Evolutionary conservation across 257 asterid species (phyloP), one percentile per base, ranked within the genome.

Genomic region (Marsdenia floribunda): DNA sequence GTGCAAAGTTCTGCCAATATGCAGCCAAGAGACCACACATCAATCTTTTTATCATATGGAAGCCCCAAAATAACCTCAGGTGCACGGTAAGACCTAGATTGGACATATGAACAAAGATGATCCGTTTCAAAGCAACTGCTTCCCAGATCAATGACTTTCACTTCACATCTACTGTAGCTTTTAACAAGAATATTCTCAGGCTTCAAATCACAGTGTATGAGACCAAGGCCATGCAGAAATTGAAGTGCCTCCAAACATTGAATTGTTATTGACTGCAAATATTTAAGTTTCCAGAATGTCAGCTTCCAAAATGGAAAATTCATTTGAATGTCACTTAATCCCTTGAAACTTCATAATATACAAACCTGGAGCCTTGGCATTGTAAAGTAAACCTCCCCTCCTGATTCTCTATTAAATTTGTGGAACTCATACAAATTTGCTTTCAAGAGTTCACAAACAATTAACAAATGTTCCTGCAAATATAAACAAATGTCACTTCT

Each of bases 91-190:
- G 98, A 94, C 83, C 98, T 84, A 70, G 99, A 94, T 81, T 94
- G 99, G 80, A 94, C 99, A 78, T 94, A 94, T 40, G 99, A 89
- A 83, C 99, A 94, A 59, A 94, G 97, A 87, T 94, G 97, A 79
- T 94, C 99, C 24, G 97, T 94, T 81, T 90, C 92, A 73, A 92
- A 94, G 78, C 98, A 94, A 82, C 98, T 94, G 82, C 98, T 94
- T 74, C 97, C 98, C 24, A 94, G 87, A 82, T 94, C 99, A 76
- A 94, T 94, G 80, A 94, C 99, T 90, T 94, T 94, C 83, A 94
- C 91, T 84, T 94, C 99, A 78, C 99, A 94, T 83, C 99, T 86
- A 86, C 99, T 94, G 90, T 94, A 94, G 83, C 99, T 94, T 87
- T 94, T 94, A 82, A 94, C 98, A 85, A 94, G 87, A 81, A 94